phyloP scores from a whole-genome alignment of 2,329 filamentous ascomycete genomes.

The Daldinia sp. region DNA sequence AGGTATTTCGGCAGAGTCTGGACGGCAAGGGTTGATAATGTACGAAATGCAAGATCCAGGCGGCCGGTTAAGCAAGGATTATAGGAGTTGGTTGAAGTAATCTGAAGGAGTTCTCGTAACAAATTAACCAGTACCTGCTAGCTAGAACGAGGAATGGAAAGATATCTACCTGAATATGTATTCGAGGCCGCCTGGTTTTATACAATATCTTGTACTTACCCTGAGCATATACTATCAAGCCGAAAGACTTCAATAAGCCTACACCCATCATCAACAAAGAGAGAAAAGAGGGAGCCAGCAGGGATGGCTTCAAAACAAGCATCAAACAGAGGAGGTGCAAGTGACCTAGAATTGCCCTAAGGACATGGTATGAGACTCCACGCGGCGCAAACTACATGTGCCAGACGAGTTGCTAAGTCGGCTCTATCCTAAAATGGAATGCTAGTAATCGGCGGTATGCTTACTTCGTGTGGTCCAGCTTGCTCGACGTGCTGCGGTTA shows the following conservation, averaged over 20 bases:
- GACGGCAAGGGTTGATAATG: constrained; percentile 41
- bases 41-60: constrained; percentile 34
- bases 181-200: constrained; percentile 47
- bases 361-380: constrained; percentile 43
- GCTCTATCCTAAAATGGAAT: constrained; percentile 40
- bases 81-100: constrained; percentile 36
- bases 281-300: constrained; percentile 52
- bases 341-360: constrained; percentile 40
- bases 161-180: constrained; percentile 39
- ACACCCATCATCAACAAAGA: constrained; percentile 27
- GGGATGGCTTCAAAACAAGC: constrained; percentile 59
- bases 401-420: constrained; percentile 36
- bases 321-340: constrained; percentile 57
- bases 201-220: constrained; percentile 34
- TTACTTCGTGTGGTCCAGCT: constrained; percentile 19
- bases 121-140: constrained; percentile 25
- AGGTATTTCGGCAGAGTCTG: constrained; percentile 24
- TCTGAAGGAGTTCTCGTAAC: constrained; percentile 30
- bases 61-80: constrained; percentile 32
- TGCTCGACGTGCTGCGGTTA: constrained; percentile 17
- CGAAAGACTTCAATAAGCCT: constrained; percentile 18
- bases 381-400: constrained; percentile 39
- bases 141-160: constrained; percentile 27
- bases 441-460: constrained; percentile 40
- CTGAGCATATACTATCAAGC: constrained; percentile 4